These are phyloP conservation scores for Fraxinus sp. DNA, from an alignment of 305 asterid species.

Conservation along the genomic window DNA sequence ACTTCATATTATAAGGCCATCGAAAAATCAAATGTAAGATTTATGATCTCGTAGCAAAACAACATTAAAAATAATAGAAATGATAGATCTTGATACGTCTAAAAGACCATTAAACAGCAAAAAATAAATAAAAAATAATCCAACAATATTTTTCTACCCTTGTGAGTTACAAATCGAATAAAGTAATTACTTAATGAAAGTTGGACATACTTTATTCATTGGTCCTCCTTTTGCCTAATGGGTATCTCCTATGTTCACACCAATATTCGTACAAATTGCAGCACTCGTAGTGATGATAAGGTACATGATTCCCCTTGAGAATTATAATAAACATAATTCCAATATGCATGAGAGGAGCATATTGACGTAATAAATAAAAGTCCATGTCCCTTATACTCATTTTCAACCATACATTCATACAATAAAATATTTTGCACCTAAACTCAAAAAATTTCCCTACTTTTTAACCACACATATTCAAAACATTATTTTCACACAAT, in stretches of 20 bases:
- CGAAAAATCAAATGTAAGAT: background rate
- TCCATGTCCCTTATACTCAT: too few species aligned
- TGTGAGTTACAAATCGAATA: background rate
- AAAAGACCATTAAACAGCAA: background rate
- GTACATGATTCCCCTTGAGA: background rate
- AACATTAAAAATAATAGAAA: background rate
- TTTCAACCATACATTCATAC: too few species aligned
- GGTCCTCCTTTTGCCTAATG: background rate
- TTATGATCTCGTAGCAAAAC: too few species aligned
- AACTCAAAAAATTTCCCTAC: too few species aligned
- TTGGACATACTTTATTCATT: background rate
- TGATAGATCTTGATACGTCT: background rate
- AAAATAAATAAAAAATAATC: background rate
- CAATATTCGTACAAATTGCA: background rate
- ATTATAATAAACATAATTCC: too few species aligned
- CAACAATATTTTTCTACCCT: background rate
- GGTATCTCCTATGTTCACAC: background rate
- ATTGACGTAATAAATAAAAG: too few species aligned
- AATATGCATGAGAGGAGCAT: background rate
- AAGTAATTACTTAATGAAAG: background rate
- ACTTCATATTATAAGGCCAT: background rate
- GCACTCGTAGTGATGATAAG: background rate
- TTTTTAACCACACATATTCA: too few species aligned
- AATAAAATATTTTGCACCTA: too few species aligned
- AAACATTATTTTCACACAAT: too few species aligned